Evolutionary conservation across 2,329 filamentous ascomycete species (phyloP), one percentile per base, ranked within the genome.

Genomic region (Phoma sp.): DNA sequence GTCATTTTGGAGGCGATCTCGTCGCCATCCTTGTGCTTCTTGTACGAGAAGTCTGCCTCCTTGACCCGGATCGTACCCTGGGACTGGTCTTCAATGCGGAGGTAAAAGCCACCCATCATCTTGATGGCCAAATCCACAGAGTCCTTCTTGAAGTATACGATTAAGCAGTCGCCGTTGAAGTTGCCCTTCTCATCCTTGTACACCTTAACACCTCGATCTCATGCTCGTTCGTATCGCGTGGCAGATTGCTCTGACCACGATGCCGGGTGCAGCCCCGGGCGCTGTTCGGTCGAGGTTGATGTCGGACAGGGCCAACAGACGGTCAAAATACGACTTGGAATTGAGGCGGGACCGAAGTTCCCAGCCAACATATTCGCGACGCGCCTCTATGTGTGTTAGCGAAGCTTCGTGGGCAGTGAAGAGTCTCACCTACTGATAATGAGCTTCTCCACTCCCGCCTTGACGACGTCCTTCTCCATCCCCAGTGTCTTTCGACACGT

Each of bases 121-220:
- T 88, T 86, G 61, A 93, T 89, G 39, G 91, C 91, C 78, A 92
- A 88, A 37, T 89, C 80, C 54, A 99, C 93, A n/a, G 90, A 96
- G 70, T 96, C 92, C 0, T 92, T 89, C 65, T 95, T 91, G 83
- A 96, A 97, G 78, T 96, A 99, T 32, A 98, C 90, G 49, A 99
- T 81, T 29, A 99, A 82, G 2, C 91, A 93, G 71, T 98, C 93
- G 57, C 95, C 95, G 72, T 97, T 98, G 82, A 96, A 96, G 13
- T 86, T 84, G 14, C 92, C 95, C 1, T 87, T 77, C 1, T 89
- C 86, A 71, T 97, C 88, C 18, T 82, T 86, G 77, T 99, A 99
- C 75, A 99, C 86, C 78, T 96, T 98, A 77, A 99, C 93, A 33
- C 85, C 62, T 89, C 83, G 13, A 99, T 86, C 77, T 99, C 95